Evolutionary conservation across 306 rosid genomes (phyloP).

Genomic region (Clitoria ternatea): DNA sequence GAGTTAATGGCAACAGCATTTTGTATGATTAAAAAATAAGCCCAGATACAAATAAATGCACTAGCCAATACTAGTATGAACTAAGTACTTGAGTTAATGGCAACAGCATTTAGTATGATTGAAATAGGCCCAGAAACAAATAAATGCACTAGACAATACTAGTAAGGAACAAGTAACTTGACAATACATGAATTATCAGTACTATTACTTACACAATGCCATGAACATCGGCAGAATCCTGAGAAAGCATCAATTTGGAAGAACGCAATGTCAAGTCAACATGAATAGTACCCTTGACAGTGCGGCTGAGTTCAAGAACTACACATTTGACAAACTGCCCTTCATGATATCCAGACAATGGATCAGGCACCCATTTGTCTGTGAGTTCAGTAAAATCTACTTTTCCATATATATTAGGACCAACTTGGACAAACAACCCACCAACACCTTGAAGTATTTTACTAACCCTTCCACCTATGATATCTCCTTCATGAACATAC

Average conservation of each 20-base stretch:
- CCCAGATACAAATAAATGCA: not conserved
- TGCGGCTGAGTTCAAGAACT: constrained; percentile 57
- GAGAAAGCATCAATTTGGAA: constrained; percentile 31
- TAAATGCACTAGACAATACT: not conserved
- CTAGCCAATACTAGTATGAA: not conserved
- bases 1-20: not conserved
- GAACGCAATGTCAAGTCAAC: constrained; percentile 74
- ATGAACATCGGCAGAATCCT: constrained; percentile 29
- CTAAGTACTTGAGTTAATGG: not conserved
- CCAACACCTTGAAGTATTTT: constrained; percentile 76
- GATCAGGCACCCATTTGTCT: constrained; percentile 64
- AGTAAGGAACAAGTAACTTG: not conserved
- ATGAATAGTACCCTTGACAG: constrained; percentile 58
- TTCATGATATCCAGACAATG: constrained; percentile 72
- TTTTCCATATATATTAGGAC: constrained; percentile 70
- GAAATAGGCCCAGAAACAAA: not conserved
- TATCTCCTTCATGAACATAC: constrained; percentile 58
- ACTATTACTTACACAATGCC: constrained; percentile 41
- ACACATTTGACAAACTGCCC: constrained; percentile 83
- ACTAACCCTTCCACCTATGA: constrained; percentile 71
- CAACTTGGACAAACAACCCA: constrained; percentile 79
- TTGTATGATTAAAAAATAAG: not conserved
- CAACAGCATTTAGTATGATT: not conserved
- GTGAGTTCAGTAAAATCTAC: constrained; percentile 75
- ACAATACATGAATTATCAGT: not conserved